phyloP scores from a whole-genome alignment of 495 filamentous ascomycete species.

The Penicillium argentinense region DNA sequence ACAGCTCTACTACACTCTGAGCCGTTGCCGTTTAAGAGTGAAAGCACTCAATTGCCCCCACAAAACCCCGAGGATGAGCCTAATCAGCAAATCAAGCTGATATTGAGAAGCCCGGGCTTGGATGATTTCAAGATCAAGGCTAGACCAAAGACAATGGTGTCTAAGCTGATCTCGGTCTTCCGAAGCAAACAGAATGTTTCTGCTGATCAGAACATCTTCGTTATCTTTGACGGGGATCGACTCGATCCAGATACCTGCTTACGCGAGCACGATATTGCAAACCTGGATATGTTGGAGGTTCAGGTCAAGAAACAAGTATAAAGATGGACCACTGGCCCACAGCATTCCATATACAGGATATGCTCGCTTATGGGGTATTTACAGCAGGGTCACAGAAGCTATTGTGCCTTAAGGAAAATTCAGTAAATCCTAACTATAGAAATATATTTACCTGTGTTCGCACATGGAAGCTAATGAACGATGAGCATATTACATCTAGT shows the following conservation, averaged over 20 bases:
- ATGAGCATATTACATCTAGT: too few relatives aligned
- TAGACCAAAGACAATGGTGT: conserved; percentile 55
- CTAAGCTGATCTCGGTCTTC: conserved; percentile 54
- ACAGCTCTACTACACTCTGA: conserved; percentile 30
- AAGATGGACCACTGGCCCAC: too few relatives aligned
- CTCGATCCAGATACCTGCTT: conserved; percentile 62
- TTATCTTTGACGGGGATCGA: conserved; percentile 80
- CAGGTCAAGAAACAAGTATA: too few relatives aligned
- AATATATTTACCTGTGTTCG: too few relatives aligned
- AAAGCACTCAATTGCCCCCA: neutral
- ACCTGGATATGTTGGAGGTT: conserved; percentile 79
- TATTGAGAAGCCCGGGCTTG: conserved; percentile 57
- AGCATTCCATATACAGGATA: too few relatives aligned
- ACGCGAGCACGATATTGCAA: conserved; percentile 69
- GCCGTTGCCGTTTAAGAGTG: neutral
- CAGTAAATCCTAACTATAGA: too few relatives aligned
- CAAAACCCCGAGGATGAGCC: conserved; percentile 19
- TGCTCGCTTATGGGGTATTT: too few relatives aligned
- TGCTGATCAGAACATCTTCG: conserved; percentile 52
- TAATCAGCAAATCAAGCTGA: conserved; percentile 46
- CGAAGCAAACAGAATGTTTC: conserved; percentile 43
- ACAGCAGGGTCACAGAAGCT: too few relatives aligned
- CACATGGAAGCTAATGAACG: too few relatives aligned
- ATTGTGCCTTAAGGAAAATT: too few relatives aligned
- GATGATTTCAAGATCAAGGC: conserved; percentile 59